phyloP scores from a whole-genome alignment of 2,329 filamentous ascomycete species.

The Myriosclerotinia curreyana region DNA sequence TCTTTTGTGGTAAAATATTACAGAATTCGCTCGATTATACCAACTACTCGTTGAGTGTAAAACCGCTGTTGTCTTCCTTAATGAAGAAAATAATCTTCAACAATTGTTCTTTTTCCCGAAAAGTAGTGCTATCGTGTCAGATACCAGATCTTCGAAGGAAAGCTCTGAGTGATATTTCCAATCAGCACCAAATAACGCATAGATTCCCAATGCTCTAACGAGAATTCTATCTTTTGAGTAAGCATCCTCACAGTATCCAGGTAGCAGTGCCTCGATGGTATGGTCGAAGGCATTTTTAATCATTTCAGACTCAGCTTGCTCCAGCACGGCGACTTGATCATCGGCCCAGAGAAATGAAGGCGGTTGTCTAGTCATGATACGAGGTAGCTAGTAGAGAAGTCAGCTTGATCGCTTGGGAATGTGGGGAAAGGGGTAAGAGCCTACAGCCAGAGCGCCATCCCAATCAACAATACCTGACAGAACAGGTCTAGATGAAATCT shows the following conservation, averaged over 20 bases:
- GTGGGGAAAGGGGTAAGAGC: background rate
- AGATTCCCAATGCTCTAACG: background rate
- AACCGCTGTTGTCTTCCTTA: too few species aligned
- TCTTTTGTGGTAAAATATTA: too few species aligned
- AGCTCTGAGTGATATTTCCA: background rate
- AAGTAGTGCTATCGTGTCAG: background rate
- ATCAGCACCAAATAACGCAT: background rate
- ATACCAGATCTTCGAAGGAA: background rate
- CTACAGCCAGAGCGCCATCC: background rate
- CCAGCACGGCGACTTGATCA: background rate
- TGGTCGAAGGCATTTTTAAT: background rate
- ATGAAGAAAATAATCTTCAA: too few species aligned
- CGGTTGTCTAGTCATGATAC: constrained; percentile 7
- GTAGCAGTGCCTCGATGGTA: background rate
- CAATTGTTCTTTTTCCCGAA: background rate
- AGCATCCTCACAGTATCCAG: background rate
- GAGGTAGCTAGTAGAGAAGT: background rate
- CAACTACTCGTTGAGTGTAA: too few species aligned
- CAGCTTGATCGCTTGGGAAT: background rate
- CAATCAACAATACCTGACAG: constrained; percentile 1
- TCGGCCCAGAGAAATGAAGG: constrained; percentile 1
- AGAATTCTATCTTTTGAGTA: background rate
- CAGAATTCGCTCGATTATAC: too few species aligned
- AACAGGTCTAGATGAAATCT: rapidly evolving
- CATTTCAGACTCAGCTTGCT: background rate